phyloP scores from a whole-genome alignment of 192 early-diverging fungal species.

The Coemansia sp. region DNA sequence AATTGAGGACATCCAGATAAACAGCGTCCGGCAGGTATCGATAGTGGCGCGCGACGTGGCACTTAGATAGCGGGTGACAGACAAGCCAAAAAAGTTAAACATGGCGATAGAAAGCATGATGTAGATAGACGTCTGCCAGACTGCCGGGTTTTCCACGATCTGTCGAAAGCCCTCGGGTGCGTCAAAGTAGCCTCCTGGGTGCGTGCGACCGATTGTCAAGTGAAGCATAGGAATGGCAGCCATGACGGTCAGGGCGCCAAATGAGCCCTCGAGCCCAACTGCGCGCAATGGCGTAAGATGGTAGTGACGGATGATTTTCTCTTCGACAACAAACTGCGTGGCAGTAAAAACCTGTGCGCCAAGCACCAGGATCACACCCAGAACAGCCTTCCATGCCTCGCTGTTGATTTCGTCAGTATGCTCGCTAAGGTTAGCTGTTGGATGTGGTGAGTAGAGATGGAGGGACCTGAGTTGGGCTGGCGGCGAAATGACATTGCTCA shows the following conservation, averaged over 20 bases:
- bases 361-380: constrained; percentile 84
- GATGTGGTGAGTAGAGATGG: not conserved
- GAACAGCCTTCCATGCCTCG: constrained; percentile 55
- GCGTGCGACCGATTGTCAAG: constrained; percentile 59
- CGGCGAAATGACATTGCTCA: constrained; percentile 59
- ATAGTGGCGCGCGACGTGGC: constrained; percentile 94
- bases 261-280: constrained; percentile 90
- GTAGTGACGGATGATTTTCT: constrained; percentile 83
- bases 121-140: constrained; percentile 73
- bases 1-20: constrained; percentile 92
- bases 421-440: constrained; percentile 3
- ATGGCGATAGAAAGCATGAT: constrained; percentile 91
- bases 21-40: constrained; percentile 92
- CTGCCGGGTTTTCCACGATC: constrained; percentile 58
- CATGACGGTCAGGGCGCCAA: constrained; percentile 75
- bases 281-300: constrained; percentile 81
- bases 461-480: constrained; percentile 20
- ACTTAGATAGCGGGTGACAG: constrained; percentile 79
- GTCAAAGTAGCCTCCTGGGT: constrained; percentile 83
- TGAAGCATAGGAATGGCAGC: constrained; percentile 75
- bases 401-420: constrained; percentile 25
- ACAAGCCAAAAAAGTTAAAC: constrained; percentile 95
- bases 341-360: constrained; percentile 93
- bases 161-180: constrained; percentile 70
- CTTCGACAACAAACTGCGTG: constrained; percentile 94